phyloP scores from a whole-genome alignment of 2,329 filamentous ascomycete genomes.

The Trichoderma simmonsii region DNA sequence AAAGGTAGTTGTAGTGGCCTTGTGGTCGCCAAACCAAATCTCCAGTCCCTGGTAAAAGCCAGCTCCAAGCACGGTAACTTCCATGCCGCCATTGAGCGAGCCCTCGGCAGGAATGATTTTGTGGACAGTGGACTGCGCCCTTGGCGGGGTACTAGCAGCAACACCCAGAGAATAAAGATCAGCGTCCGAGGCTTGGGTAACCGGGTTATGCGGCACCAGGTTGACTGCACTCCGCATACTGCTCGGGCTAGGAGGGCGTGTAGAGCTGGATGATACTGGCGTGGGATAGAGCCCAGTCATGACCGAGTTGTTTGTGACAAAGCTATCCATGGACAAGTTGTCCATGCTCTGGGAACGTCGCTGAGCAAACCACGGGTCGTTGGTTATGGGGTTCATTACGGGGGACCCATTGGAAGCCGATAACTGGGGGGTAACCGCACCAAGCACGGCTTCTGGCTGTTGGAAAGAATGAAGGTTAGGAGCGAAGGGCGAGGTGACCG shows the following conservation, averaged over 20 bases:
- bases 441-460: conserved; percentile 46
- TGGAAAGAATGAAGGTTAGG: conserved; percentile 45
- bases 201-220: conserved; percentile 41
- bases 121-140: conserved; percentile 60
- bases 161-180: conserved; percentile 51
- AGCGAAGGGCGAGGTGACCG: conserved; percentile 52
- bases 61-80: conserved; percentile 80
- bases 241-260: conserved; percentile 73
- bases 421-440: conserved; percentile 38
- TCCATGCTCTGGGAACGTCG: conserved; percentile 64
- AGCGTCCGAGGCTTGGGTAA: conserved; percentile 46
- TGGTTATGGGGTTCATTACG: conserved; percentile 58
- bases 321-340: conserved; percentile 40
- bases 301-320: conserved; percentile 26
- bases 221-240: conserved; percentile 46
- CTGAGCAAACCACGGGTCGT: conserved; percentile 56
- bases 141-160: conserved; percentile 44
- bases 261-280: conserved; percentile 68
- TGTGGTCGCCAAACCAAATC: conserved; percentile 73
- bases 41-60: conserved; percentile 74
- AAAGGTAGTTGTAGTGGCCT: conserved; percentile 69
- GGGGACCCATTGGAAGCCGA: conserved; percentile 57
- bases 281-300: conserved; percentile 67
- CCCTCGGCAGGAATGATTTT: conserved; percentile 83
- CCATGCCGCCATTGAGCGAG: conserved; percentile 77